phyloP scores from a whole-genome alignment of 2,329 filamentous ascomycete genomes.

The Neoscytalidium dimidiatum region DNA sequence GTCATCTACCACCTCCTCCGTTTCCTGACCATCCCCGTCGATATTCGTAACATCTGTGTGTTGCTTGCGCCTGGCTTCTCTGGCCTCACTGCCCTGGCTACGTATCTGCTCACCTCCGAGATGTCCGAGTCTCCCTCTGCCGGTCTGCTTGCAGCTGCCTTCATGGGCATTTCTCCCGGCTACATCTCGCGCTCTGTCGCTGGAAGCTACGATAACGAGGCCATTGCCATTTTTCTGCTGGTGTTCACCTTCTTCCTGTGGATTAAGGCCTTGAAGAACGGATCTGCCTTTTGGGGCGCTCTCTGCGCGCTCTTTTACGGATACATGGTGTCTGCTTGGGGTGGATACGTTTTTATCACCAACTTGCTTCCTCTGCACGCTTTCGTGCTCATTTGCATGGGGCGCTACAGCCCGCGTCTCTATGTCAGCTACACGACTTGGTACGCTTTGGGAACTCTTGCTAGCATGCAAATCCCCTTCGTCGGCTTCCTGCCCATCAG shows the following conservation, averaged over 20 bases:
- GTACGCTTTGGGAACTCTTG: constrained; percentile 94
- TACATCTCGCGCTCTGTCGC: constrained; percentile 98
- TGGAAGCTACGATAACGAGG: constrained; percentile 98
- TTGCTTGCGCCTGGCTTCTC: constrained; percentile 94
- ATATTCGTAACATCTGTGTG: constrained; percentile 98
- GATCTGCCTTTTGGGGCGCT: constrained; percentile 95
- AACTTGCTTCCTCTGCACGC: constrained; percentile 93
- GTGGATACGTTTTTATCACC: constrained; percentile 99
- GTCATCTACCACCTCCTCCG: constrained; percentile 93
- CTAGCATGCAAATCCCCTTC: constrained; percentile 99
- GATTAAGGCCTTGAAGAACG: constrained; percentile 97
- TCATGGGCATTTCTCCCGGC: constrained; percentile 96
- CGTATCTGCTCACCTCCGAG: constrained; percentile 94
- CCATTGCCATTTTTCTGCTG: constrained; percentile 97
- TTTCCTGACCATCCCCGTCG: constrained; percentile 85
- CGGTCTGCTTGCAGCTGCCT: constrained; percentile 87
- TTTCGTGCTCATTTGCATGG: constrained; percentile 95
- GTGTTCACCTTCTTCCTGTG: constrained; percentile 99
- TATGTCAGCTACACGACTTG: constrained; percentile 98
- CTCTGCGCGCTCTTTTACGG: constrained; percentile 95
- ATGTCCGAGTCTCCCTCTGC: constrained; percentile 96
- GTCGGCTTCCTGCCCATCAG: constrained; percentile 95
- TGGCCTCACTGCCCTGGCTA: constrained; percentile 86
- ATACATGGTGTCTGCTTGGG: constrained; percentile 99
- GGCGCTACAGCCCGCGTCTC: constrained; percentile 86